Base-by-base conservation (phyloP, 345 rosid species). In the Melaleuca alternifolia region DNA sequence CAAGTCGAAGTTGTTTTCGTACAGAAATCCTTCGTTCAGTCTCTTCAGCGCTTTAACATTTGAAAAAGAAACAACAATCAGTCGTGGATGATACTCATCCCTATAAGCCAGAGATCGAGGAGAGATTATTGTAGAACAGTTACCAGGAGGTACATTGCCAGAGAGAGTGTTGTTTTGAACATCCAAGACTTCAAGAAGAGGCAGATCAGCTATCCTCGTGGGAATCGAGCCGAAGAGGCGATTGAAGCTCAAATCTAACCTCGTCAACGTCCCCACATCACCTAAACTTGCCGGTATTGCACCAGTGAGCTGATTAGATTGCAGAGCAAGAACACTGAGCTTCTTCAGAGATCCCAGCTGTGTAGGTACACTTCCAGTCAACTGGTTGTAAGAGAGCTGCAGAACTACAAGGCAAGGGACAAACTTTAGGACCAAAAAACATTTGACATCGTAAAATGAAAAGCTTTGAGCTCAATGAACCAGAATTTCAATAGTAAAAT, bases 211-310 rank as follows among this genome's bases (percentile, higher is more conserved):
- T 86, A 97, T 85, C 89, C 91, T 96, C 51, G 83, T 87, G 1
- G 98, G 99, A 62, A 97, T 90, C 24, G 99, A 94, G 85, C 99
- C 99, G 84, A 97, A 96, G 50, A 97, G 89, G 65, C 21, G 88
- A 87, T 97, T 97, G 90, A 91, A 95, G 91, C 98, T 93, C 92
- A 96, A 93, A 92, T 96, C 96, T 54, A 96, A 83, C 90, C 98
- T 91, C 86, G 91, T 92, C 84, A 96, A 87, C 37, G 89, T 76
- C 33, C 85, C 86, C 91, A 95, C 85, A 75, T 97, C 94, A 30
- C 99, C 99, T 87, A 97, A 87, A 89, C 94, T 95, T 11, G 98
- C 99, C 6, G 99, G 99, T 44, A 97, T 94, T 82, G 99, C 99
- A 87, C 99, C 97, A 8, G 94, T 91, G 59, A 97, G 92, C 76